Evolutionary conservation across 2,329 filamentous ascomycete genomes (phyloP).

Genomic region (Verticillium dahliae): DNA sequence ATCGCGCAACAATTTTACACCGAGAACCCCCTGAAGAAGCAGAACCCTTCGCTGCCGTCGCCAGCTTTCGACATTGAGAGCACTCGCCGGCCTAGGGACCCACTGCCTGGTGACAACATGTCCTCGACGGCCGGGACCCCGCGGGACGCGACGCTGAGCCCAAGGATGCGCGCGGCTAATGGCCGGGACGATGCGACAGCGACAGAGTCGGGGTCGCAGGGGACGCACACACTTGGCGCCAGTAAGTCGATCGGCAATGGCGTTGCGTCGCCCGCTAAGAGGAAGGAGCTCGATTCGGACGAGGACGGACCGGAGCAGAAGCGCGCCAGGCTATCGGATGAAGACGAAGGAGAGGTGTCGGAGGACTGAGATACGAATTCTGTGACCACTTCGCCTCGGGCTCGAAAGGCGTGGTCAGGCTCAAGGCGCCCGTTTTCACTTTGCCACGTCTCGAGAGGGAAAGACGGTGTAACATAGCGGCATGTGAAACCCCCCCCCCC

Average conservation of each 20-base stretch:
- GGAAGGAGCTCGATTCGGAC: slow-evolving; percentile 32
- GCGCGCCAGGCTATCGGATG: slow-evolving; percentile 34
- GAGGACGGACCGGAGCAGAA: slow-evolving; percentile 33
- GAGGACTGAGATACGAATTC: slow-evolving; percentile 13
- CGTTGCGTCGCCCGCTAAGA: slow-evolving; percentile 31
- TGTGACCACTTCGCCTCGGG: not conserved
- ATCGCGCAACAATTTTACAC: slow-evolving; percentile 65
- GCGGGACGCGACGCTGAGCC: slow-evolving; percentile 22
- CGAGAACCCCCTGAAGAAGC: slow-evolving; percentile 56
- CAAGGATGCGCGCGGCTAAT: slow-evolving; percentile 32
- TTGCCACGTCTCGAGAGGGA: not conserved
- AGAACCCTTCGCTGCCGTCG: slow-evolving; percentile 45
- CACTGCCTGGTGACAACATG: slow-evolving; percentile 33
- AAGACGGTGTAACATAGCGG: not conserved
- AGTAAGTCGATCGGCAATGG: slow-evolving; percentile 19
- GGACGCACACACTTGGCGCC: slow-evolving; percentile 18
- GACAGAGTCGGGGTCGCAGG: slow-evolving; percentile 27
- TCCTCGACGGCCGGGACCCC: slow-evolving; percentile 45
- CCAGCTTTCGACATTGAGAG: slow-evolving; percentile 50
- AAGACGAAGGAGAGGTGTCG: slow-evolving; percentile 42
- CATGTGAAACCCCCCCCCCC: not conserved
- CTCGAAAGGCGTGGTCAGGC: not conserved
- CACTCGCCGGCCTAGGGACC: slow-evolving; percentile 43
- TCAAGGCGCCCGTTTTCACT: too few relatives aligned
- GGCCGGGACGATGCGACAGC: slow-evolving; percentile 27